Conservation (phyloP, 2,329 filamentous ascomycete genomes). For the Anthostomella pinea region DNA sequence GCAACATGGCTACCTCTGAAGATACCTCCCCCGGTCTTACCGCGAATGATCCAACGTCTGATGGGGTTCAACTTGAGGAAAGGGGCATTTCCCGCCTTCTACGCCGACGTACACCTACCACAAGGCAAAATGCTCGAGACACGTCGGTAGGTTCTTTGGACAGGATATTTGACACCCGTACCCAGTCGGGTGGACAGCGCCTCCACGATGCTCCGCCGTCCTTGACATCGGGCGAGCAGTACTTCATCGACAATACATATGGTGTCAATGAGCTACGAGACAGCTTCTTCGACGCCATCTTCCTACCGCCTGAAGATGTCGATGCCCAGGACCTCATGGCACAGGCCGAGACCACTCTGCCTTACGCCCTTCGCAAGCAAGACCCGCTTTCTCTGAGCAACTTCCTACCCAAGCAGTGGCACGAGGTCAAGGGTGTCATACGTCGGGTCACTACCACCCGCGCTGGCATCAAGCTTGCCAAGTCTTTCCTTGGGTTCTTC, state of each 20-base stretch:
- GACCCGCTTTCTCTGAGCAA: slow-evolving; percentile 45
- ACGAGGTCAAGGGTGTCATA: slow-evolving; percentile 41
- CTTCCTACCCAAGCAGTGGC: slow-evolving; percentile 48
- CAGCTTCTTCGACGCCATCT: slow-evolving; percentile 48
- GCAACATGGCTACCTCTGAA: slow-evolving; percentile 7
- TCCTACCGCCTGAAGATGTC: slow-evolving; percentile 40
- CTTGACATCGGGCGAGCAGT: slow-evolving; percentile 24
- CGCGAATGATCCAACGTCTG: not conserved
- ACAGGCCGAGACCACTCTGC: slow-evolving; percentile 44
- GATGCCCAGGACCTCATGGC: slow-evolving; percentile 39
- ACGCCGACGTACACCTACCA: slow-evolving; percentile 17
- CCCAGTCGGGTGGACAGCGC: slow-evolving; percentile 12
- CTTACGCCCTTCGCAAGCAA: slow-evolving; percentile 43
- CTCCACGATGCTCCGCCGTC: slow-evolving; percentile 11
- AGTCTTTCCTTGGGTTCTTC: slow-evolving; percentile 56
- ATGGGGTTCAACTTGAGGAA: slow-evolving; percentile 2
- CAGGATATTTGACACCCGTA: slow-evolving; percentile 28
- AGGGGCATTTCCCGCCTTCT: slow-evolving; percentile 18
- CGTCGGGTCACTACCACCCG: slow-evolving; percentile 45
- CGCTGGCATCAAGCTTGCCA: slow-evolving; percentile 49
- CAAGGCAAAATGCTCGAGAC: slow-evolving; percentile 15
- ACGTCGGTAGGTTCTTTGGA: slow-evolving; percentile 28
- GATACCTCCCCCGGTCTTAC: not conserved
- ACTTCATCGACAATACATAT: slow-evolving; percentile 38
- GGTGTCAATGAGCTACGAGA: slow-evolving; percentile 43